A percentile compares a stretch with the other conserved stretches of the same genome.
These are phyloP conservation scores for Schoenoplectus tabernaemontani DNA, from an alignment of 202 grass and related monocot species.

Conservation along the genomic window DNA sequence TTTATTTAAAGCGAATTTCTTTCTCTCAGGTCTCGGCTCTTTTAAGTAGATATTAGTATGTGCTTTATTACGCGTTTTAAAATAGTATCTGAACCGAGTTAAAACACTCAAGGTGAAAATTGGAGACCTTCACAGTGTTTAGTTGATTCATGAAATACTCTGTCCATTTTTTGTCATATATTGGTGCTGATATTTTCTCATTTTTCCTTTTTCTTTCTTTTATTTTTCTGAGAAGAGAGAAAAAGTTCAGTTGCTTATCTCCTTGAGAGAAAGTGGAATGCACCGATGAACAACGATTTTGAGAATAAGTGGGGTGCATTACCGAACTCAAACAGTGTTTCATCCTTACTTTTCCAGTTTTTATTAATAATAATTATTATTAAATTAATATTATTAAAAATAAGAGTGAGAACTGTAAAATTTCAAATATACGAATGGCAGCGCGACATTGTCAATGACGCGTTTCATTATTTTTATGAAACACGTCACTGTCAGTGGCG, in stretches of 20 bases:
- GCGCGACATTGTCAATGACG: too few relatives aligned
- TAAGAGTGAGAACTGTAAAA: too few relatives aligned
- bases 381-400: too few relatives aligned
- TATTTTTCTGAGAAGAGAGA: not conserved
- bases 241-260: constrained; percentile 1
- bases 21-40: not conserved
- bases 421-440: too few relatives aligned
- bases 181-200: not conserved
- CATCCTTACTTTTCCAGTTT: too few relatives aligned
- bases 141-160: not conserved
- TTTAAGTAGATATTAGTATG: not conserved
- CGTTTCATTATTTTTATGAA: too few relatives aligned
- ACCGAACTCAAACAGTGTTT: not conserved
- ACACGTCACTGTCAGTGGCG: too few relatives aligned
- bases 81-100: too few relatives aligned
- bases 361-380: too few relatives aligned
- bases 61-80: too few relatives aligned
- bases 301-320: not conserved
- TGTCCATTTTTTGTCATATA: not conserved
- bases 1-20: not conserved
- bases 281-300: not conserved
- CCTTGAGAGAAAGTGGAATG: not conserved
- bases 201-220: not conserved
- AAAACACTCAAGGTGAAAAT: not conserved
- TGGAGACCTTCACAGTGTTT: not conserved